Base-by-base conservation (phyloP, 129 eudicot species). In the Arctium lappa region DNA sequence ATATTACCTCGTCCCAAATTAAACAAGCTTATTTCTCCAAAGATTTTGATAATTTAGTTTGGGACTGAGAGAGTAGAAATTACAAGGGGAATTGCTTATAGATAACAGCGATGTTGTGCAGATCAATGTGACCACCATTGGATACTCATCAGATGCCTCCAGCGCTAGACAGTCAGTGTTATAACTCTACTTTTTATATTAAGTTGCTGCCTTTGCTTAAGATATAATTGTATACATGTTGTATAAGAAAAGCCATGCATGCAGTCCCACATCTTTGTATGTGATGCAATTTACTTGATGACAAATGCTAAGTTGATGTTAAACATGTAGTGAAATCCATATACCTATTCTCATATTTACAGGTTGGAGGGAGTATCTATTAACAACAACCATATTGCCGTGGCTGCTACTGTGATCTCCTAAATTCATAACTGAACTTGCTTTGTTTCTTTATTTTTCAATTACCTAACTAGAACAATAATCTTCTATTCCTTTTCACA, bases 91-190 rank as follows among this genome's bases (percentile, higher is more conserved):
- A 32, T 44, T 48, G 77, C 77, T 66, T 75, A 65, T 82, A 46
- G 36, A 22, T 42, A 12, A 50, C 15, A 46, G n/a, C 2, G 7
- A 68, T 76, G 12, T 69, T 69, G 48, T 69, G 73, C 86, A 83
- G 86, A 29, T 73, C 29, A 27, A 68, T 22, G 4, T 22, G 63
- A 8, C 3, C 34, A 33, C n/a, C 0, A 8, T 7, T 68, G 77
- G 4, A 46, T 38, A 70, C 77, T 11, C 63, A 74, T 5, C 13
- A 22, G 77, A 15, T 15, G 4, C 0, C 3, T 0, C 2, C 12
- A 18, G 68, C 38, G 4, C 18, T 78, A 30, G 32, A 53, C 79
- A 27, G 79, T 83, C 27, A 77, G 86, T 78, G 48, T 78, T 3
- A 71, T 53, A 68, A 36, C 65, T 82, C 81, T 33, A 11, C 53